phyloP scores from a whole-genome alignment of 768 basidiomycete genomes.

The Tulasnella sp. region DNA sequence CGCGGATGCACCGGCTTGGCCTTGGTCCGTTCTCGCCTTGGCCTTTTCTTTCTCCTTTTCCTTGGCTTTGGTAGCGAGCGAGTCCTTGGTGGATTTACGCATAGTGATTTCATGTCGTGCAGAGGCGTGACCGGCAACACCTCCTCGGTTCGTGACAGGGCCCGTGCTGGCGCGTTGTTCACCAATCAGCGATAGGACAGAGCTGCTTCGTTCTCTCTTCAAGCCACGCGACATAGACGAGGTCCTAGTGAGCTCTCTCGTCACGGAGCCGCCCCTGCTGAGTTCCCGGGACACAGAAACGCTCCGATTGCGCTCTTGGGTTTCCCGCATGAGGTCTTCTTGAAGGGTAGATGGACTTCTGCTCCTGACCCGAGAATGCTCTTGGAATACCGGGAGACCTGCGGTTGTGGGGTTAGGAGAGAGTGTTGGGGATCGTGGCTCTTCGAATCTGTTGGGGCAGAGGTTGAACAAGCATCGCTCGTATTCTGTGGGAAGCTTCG shows the following conservation, averaged over 20 bases:
- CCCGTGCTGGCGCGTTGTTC: background rate
- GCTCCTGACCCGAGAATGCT: background rate
- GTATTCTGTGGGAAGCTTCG: background rate
- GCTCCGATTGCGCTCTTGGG: background rate
- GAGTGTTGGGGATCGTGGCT: background rate
- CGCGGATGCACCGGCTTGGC: background rate
- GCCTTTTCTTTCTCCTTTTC: background rate
- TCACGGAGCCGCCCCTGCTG: background rate
- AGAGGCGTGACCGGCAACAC: background rate
- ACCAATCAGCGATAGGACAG: background rate
- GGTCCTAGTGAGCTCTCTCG: background rate
- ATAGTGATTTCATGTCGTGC: background rate
- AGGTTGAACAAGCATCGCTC: conserved; percentile 5
- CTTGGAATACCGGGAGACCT: background rate
- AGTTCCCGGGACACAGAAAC: background rate
- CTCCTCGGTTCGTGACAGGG: background rate
- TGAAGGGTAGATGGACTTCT: background rate
- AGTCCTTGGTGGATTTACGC: conserved; percentile 1
- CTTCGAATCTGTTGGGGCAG: background rate
- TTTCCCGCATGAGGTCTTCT: conserved; percentile 3
- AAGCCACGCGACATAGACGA: background rate
- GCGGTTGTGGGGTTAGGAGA: background rate
- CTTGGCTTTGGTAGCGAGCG: conserved; percentile 3
- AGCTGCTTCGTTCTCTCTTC: conserved; percentile 1
- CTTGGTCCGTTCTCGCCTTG: background rate